A percentile compares a stretch with the other conserved stretches of the same genome.
phyloP scores from a whole-genome alignment of 2,329 filamentous ascomycete genomes.

The Exophiala oligosperma region DNA sequence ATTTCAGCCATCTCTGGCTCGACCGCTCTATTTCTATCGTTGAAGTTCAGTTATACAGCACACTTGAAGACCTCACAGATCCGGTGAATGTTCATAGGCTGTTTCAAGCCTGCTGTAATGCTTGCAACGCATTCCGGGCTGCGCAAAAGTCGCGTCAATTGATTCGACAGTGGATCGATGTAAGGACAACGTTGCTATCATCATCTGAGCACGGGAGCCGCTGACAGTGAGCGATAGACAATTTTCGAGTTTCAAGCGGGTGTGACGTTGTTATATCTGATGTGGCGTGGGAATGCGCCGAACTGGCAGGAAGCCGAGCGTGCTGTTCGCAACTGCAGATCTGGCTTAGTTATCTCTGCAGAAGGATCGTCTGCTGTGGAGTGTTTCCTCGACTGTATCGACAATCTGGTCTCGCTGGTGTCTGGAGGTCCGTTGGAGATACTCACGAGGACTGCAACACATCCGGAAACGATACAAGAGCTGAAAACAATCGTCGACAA shows the following conservation, averaged over 20 bases:
- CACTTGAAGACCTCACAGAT: not conserved
- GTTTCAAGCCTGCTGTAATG: not conserved
- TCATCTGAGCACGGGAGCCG: no score
- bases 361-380: not conserved
- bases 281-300: not conserved
- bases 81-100: no score
- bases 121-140: not conserved
- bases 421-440: not conserved
- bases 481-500: not conserved
- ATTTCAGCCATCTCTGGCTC: not conserved
- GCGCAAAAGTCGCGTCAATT: not conserved
- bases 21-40: not conserved
- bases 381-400: not conserved
- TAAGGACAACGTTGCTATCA: not conserved
- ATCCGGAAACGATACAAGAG: not conserved
- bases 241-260: conserved; percentile 1
- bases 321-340: not conserved
- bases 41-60: not conserved
- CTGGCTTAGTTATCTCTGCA: not conserved
- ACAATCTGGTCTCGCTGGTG: not conserved
- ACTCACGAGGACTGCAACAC: no score
- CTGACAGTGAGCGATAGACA: not conserved
- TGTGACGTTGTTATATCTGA: not conserved
- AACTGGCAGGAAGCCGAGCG: not conserved
- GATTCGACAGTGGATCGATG: conserved; percentile 1